These are phyloP conservation scores for Oryza meridionalis DNA, from an alignment of 176 grass and related monocot species.

Conservation along the genomic window DNA sequence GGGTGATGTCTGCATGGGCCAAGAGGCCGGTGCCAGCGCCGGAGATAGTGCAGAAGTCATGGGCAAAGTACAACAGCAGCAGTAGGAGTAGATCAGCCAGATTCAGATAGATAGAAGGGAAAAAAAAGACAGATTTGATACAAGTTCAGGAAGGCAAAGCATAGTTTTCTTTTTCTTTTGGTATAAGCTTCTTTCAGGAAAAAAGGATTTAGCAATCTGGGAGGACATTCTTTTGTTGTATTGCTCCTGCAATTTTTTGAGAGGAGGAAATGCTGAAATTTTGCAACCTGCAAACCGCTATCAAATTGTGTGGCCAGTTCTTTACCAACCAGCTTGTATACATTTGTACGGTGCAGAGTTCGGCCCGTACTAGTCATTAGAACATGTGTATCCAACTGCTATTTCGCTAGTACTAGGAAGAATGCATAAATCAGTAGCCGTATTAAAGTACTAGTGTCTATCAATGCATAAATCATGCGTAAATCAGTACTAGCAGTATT, in stretches of 20 bases:
- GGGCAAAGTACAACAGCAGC: conserved; percentile 44
- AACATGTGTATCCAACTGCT: too few relatives aligned
- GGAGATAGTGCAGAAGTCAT: conserved; percentile 47
- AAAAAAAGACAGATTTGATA: not conserved
- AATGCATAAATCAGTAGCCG: too few relatives aligned
- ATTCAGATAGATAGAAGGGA: conserved; percentile 22
- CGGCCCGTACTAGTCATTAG: too few relatives aligned
- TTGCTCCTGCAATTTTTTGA: not conserved
- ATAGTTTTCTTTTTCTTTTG: not conserved
- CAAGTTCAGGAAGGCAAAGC: not conserved
- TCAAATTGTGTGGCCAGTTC: not conserved
- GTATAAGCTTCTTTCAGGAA: not conserved
- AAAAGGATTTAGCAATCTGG: not conserved
- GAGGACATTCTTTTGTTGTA: not conserved
- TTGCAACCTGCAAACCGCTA: not conserved
- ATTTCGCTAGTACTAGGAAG: too few relatives aligned
- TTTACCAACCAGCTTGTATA: not conserved
- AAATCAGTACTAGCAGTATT: too few relatives aligned
- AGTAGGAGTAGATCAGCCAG: conserved; percentile 34
- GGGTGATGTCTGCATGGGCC: conserved; percentile 56
- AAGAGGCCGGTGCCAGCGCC: conserved; percentile 44
- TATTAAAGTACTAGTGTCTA: too few relatives aligned
- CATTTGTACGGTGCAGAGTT: not conserved
- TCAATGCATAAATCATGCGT: too few relatives aligned
- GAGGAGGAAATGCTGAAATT: not conserved